Evolutionary conservation across 768 basidiomycete genomes (phyloP), one percentile per base, ranked within the genome.

Genomic region (Podaxis sp.): DNA sequence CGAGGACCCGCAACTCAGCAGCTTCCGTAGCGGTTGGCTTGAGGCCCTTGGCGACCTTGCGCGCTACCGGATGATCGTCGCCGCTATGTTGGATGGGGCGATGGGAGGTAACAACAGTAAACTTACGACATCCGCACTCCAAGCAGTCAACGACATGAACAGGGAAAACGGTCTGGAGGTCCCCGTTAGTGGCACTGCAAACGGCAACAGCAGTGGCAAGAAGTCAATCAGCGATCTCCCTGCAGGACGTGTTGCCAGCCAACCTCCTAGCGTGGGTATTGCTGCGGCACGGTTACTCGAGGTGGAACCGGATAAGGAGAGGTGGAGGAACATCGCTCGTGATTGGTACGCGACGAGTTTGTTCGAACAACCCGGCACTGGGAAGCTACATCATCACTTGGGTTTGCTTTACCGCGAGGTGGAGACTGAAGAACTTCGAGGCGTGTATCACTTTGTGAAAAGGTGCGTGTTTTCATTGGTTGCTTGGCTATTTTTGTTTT

Each of bases 11-110:
- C 81, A 79, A 1, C 82, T 98, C 50, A 75, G 72, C 1, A 72
- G 77, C 6, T 97, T 94, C 79, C 86, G 88, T 63, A 78, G 84
- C 2, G 88, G 89, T 17, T 99, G 97, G 97, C 85, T 98, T 56
- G 97, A 99, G 73, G 94, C 96, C 3, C 86, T 99, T 15, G 97
- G 97, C 24, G 97, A 99, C 74, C 82, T 99, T 33, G 94, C 97
- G 0, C 82, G 96, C 38, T 98, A 98, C 73, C 85, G 91, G 55
- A 96, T 97, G 92, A 89, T 90, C 1, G 92, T 98, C n/a, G 91
- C 93, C n/a, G 89, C 87, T 36, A 87, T 94, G 82, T 81, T 91
- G 29, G 81, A 83, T 27, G 80, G 82, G 27, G 80, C 76, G 37
- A 70, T 80, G 4, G 75, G 78, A 17, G 38, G 22, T 4, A 71